Percentiles rank a stretch among this genome's conserved stretches.
Conservation (phyloP, 2,329 filamentous ascomycete species). For the Leptographium galeiforme region DNA sequence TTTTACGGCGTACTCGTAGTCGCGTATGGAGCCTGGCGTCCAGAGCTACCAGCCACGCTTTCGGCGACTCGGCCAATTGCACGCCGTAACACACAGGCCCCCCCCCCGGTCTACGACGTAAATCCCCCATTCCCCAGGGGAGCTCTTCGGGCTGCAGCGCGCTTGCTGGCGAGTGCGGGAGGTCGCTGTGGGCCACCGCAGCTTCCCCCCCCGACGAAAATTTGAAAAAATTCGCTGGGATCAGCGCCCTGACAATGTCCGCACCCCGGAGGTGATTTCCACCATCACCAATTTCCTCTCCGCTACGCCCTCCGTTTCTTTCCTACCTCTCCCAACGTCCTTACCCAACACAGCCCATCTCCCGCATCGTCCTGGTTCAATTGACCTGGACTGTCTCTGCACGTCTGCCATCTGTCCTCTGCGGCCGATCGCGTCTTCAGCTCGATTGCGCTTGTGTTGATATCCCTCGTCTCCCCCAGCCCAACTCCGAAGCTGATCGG, state of each 20-base stretch:
- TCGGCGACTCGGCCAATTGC: slow-evolving; percentile 1
- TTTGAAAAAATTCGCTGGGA: neutral
- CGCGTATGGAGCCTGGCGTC: neutral
- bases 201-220: neutral
- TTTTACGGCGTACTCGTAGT: neutral
- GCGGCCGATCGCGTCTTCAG: neutral
- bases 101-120: neutral
- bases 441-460: neutral
- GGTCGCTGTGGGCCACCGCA: neutral
- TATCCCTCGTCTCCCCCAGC: neutral
- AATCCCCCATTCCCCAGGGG: neutral
- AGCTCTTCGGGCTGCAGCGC: neutral
- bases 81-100: neutral
- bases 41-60: neutral
- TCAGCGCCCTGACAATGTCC: neutral
- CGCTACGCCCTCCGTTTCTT: neutral
- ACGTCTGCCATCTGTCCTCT: neutral
- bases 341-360: neutral
- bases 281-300: neutral
- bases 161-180: neutral
- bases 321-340: neutral
- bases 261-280: neutral
- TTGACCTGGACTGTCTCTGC: neutral
- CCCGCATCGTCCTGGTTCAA: neutral
- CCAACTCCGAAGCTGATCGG: neutral